Percentiles rank a stretch among this genome's conserved stretches.
Conservation (phyloP, 2,329 filamentous ascomycete species). For the Periconia sp. region DNA sequence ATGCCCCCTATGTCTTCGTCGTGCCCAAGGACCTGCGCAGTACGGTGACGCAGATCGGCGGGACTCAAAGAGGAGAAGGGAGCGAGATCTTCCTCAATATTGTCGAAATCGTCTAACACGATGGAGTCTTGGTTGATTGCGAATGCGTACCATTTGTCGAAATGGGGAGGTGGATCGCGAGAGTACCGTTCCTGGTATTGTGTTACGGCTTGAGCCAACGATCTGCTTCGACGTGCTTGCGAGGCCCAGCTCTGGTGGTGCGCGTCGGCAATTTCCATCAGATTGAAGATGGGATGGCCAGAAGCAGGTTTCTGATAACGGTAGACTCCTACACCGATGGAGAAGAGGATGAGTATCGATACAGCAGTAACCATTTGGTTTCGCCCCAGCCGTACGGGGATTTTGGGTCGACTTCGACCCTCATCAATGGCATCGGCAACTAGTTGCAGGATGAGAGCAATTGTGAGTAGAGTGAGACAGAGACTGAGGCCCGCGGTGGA, state of each 20-base stretch:
- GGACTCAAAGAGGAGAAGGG: slow-evolving; percentile 62
- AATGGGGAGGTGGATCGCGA: slow-evolving; percentile 63
- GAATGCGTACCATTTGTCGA: slow-evolving; percentile 66
- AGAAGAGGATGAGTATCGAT: slow-evolving; percentile 49
- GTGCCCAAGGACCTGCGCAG: slow-evolving; percentile 58
- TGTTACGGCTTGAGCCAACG: slow-evolving; percentile 56
- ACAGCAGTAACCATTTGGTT: slow-evolving; percentile 42
- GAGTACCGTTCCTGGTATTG: slow-evolving; percentile 61
- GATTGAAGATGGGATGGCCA: slow-evolving; percentile 61
- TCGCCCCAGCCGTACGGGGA: slow-evolving; percentile 39
- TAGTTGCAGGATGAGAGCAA: slow-evolving; percentile 37
- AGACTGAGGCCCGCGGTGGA: slow-evolving; percentile 36
- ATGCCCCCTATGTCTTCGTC: slow-evolving; percentile 64
- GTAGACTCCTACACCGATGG: slow-evolving; percentile 38
- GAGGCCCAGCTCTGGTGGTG: slow-evolving; percentile 57
- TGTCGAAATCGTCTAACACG: slow-evolving; percentile 66
- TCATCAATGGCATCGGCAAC: slow-evolving; percentile 38
- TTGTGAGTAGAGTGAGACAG: slow-evolving; percentile 37
- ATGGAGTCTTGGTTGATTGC: slow-evolving; percentile 58
- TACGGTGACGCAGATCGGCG: slow-evolving; percentile 58
- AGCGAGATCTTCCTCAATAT: slow-evolving; percentile 62
- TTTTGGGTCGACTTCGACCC: slow-evolving; percentile 31
- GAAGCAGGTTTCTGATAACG: slow-evolving; percentile 48
- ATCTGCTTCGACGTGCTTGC: slow-evolving; percentile 55
- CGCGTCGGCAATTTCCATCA: slow-evolving; percentile 58